Evolutionary conservation across 2,329 filamentous ascomycete species (phyloP).

Genomic region (Emergomyces orientalis): DNA sequence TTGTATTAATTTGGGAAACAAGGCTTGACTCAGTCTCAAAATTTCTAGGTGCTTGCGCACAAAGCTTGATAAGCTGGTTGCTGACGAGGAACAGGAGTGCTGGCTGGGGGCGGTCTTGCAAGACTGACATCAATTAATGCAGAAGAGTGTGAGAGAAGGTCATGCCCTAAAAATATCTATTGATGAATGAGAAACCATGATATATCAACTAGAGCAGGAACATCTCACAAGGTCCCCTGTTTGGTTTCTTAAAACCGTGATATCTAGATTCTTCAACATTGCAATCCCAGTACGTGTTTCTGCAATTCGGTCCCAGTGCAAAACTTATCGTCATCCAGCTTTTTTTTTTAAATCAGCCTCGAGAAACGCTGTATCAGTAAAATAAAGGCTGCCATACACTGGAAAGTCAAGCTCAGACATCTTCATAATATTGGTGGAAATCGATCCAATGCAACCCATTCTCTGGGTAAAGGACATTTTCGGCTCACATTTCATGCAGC

Average conservation of each 20-base stretch:
- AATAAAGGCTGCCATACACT: conserved; percentile 32
- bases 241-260: conserved; percentile 25
- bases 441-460: conserved; percentile 11
- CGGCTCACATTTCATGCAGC: conserved; percentile 25
- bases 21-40: conserved; percentile 22
- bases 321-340: conserved; percentile 12
- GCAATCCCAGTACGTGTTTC: conserved; percentile 17
- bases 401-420: conserved; percentile 24
- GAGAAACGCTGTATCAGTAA: conserved; percentile 19
- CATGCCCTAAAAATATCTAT: conserved; percentile 24
- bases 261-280: conserved; percentile 25
- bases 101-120: conserved; percentile 25
- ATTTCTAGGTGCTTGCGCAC: conserved; percentile 27
- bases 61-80: conserved; percentile 29
- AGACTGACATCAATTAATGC: conserved; percentile 34
- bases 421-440: conserved; percentile 12
- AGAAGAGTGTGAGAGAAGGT: conserved; percentile 26
- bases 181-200: conserved; percentile 13
- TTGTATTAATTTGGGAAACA: conserved; percentile 25
- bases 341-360: conserved; percentile 11
- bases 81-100: conserved; percentile 12
- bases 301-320: conserved; percentile 17
- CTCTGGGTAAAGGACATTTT: conserved; percentile 25
- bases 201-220: background rate
- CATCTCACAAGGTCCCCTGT: conserved; percentile 34